Percentiles rank a stretch among this genome's conserved stretches.
phyloP scores from a whole-genome alignment of 345 rosid species.

The Populus alba region DNA sequence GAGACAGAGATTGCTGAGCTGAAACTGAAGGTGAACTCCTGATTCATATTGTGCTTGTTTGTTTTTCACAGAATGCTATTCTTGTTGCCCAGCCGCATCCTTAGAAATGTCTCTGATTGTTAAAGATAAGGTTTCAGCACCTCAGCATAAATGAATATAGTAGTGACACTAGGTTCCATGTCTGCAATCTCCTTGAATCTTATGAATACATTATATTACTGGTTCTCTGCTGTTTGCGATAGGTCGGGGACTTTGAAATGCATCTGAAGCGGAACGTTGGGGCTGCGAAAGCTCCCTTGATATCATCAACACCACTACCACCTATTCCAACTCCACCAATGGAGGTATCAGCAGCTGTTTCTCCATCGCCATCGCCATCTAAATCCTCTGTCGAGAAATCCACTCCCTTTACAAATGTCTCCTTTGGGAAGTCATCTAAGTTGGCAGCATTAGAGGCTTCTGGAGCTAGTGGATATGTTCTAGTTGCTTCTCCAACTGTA shows the following conservation, averaged over 20 bases:
- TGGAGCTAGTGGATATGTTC: conserved; percentile 60
- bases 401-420: conserved; percentile 55
- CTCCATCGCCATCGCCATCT: conserved; percentile 42
- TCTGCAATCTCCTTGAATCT: background rate
- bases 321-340: conserved; percentile 77
- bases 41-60: conserved; percentile 6
- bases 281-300: conserved; percentile 40
- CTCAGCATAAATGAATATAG: background rate
- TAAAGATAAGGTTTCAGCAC: background rate
- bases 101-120: background rate
- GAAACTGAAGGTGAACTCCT: conserved; percentile 67
- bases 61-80: background rate
- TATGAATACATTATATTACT: background rate
- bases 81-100: background rate
- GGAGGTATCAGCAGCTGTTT: conserved; percentile 49
- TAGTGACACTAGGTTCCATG: background rate
- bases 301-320: conserved; percentile 71
- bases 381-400: conserved; percentile 52
- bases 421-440: conserved; percentile 66
- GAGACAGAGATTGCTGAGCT: conserved; percentile 93
- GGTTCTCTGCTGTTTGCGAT: conserved; percentile 12
- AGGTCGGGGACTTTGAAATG: conserved; percentile 96
- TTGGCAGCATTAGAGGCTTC: conserved; percentile 81
- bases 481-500: conserved; percentile 73
- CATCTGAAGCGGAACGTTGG: conserved; percentile 74